Evolutionary conservation across 768 basidiomycete species (phyloP).

Genomic region (Erythrobasidium yunnanense): DNA sequence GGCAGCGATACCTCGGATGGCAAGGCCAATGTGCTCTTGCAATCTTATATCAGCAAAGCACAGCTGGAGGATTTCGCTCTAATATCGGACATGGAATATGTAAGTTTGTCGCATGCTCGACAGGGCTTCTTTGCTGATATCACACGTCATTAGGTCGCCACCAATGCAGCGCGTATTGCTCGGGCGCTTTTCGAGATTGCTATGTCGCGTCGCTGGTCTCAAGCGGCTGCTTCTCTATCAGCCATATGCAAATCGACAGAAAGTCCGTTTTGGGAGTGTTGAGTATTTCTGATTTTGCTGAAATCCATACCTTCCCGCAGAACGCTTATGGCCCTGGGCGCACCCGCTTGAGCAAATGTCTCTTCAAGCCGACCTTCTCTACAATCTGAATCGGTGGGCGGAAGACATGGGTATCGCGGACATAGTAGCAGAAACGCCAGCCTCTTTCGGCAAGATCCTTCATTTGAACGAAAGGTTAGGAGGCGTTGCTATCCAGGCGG

Average conservation of each 20-base stretch:
- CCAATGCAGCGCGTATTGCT: constrained; percentile 86
- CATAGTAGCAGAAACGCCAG: constrained; percentile 56
- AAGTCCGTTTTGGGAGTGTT: constrained; percentile 24
- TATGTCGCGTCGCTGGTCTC: constrained; percentile 83
- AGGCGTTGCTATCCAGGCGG: constrained; percentile 61
- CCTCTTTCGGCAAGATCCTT: constrained; percentile 63
- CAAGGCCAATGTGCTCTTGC: constrained; percentile 91
- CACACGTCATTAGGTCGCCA: constrained; percentile 46
- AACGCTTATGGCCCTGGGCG: constrained; percentile 86
- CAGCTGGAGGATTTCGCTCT: constrained; percentile 88
- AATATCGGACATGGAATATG: constrained; percentile 87
- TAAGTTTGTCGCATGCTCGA: constrained; percentile 34
- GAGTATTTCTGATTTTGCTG: constrained; percentile 40
- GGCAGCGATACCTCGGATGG: constrained; percentile 56
- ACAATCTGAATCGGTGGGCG: constrained; percentile 66
- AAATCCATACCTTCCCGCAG: constrained; percentile 38
- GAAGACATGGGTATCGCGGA: constrained; percentile 68
- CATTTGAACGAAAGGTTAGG: constrained; percentile 82
- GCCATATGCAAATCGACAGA: constrained; percentile 62
- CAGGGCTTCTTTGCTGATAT: not conserved
- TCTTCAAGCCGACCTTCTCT: constrained; percentile 64
- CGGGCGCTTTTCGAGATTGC: constrained; percentile 92
- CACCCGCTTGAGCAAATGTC: constrained; percentile 72
- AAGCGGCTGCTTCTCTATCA: constrained; percentile 64
- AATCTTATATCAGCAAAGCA: constrained; percentile 71